Conservation (phyloP, 345 rosid species). For the Salix exigua region DNA sequence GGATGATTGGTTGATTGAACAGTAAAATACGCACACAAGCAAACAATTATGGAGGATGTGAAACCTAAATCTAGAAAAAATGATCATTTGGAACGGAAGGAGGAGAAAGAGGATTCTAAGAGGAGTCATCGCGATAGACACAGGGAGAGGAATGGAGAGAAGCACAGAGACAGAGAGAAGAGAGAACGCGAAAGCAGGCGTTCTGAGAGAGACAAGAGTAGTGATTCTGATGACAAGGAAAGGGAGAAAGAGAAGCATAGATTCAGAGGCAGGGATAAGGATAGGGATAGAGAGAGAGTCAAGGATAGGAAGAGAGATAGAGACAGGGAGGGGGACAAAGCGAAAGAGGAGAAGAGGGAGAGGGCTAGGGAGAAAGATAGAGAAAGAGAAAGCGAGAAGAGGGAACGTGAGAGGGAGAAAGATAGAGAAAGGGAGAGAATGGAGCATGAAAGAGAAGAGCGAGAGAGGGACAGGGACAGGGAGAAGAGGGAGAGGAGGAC, state of each 20-base stretch:
- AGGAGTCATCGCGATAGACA: constrained; percentile 50
- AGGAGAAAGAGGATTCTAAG: constrained; percentile 47
- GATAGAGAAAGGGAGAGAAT: constrained; percentile 1
- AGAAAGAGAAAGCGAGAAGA: constrained; percentile 25
- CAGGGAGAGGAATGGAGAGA: constrained; percentile 43
- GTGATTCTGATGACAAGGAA: constrained; percentile 42
- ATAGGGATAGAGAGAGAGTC: constrained; percentile 23
- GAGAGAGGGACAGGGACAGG: too few relatives aligned
- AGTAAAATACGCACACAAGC: background rate
- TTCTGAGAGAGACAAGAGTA: constrained; percentile 47
- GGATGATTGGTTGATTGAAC: background rate
- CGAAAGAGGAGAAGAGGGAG: constrained; percentile 6
- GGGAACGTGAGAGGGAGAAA: constrained; percentile 18
- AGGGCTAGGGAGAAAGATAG: too few relatives aligned
- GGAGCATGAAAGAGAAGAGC: background rate
- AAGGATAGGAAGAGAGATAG: constrained; percentile 1
- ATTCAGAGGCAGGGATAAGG: constrained; percentile 22
- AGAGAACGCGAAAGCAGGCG: constrained; percentile 39
- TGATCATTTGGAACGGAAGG: constrained; percentile 33
- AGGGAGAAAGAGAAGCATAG: background rate
- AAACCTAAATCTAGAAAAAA: constrained; percentile 45
- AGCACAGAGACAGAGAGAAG: constrained; percentile 48
- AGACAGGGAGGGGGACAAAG: constrained; percentile 23
- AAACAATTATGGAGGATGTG: constrained; percentile 33
- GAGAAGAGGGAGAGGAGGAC: constrained; percentile 45